Evolutionary conservation across 768 basidiomycete genomes (phyloP).

Genomic region (Kwoniella newhampshirensis): DNA sequence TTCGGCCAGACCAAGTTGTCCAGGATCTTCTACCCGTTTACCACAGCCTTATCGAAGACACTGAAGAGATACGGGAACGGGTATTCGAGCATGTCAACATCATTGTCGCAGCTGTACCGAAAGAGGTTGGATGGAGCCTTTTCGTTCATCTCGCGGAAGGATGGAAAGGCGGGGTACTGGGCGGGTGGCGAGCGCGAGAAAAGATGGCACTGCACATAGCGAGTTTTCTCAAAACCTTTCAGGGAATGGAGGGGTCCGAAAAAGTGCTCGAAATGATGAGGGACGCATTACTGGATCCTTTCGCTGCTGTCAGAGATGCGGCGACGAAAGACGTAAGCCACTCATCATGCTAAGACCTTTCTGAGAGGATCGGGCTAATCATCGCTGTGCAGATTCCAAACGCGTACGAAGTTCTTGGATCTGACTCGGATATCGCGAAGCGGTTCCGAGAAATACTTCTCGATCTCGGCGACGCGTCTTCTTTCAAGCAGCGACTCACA

Average conservation of each 20-base stretch:
- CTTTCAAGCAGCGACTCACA: conserved; percentile 66
- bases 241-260: conserved; percentile 57
- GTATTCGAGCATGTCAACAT: conserved; percentile 66
- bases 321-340: conserved; percentile 65
- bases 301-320: conserved; percentile 80
- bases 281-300: conserved; percentile 69
- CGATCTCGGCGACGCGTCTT: conserved; percentile 55
- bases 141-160: conserved; percentile 56
- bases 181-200: conserved; percentile 79
- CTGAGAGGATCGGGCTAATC: neutral
- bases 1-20: conserved; percentile 68
- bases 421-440: conserved; percentile 29
- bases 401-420: conserved; percentile 38
- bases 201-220: conserved; percentile 63
- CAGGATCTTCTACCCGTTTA: conserved; percentile 69
- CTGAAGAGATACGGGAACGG: conserved; percentile 72
- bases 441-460: conserved; percentile 51
- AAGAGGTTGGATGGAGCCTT: conserved; percentile 57
- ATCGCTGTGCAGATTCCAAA: conserved; percentile 29
- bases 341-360: neutral
- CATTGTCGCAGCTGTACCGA: conserved; percentile 62
- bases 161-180: conserved; percentile 64
- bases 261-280: conserved; percentile 61
- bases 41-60: conserved; percentile 60
- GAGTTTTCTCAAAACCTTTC: conserved; percentile 56